Evolutionary conservation across 2,329 filamentous ascomycete genomes (phyloP).

Genomic region (Microsporum audouinii): DNA sequence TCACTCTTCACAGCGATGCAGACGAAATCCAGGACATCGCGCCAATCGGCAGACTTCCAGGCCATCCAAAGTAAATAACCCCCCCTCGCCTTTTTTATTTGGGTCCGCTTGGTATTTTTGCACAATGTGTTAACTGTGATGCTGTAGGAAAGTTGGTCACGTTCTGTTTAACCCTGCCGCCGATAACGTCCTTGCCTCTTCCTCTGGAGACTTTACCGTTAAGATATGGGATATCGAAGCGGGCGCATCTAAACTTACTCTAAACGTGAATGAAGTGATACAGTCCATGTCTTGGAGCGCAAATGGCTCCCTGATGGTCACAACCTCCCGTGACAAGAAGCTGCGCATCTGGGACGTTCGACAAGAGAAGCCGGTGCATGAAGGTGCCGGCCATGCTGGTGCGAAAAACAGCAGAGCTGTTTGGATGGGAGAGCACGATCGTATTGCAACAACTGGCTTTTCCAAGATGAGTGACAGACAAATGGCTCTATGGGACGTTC

Average conservation of each 20-base stretch:
- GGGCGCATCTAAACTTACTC: constrained; percentile 58
- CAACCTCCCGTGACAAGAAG: constrained; percentile 96
- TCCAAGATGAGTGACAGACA: constrained; percentile 97
- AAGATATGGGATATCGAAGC: constrained; percentile 92
- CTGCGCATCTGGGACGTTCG: constrained; percentile 94
- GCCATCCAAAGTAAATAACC: constrained; percentile 63
- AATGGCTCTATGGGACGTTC: constrained; percentile 88
- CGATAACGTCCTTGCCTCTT: constrained; percentile 87
- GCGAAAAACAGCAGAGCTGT: constrained; percentile 96
- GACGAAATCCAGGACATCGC: constrained; percentile 74
- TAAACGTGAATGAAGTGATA: constrained; percentile 84
- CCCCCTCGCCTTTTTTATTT: neutral
- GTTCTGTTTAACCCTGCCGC: constrained; percentile 96
- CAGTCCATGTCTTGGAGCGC: constrained; percentile 95
- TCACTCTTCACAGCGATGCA: constrained; percentile 71
- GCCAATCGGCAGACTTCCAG: constrained; percentile 69
- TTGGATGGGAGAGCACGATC: constrained; percentile 95
- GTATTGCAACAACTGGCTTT: constrained; percentile 92
- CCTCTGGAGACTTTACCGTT: constrained; percentile 86
- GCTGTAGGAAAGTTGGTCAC: constrained; percentile 79
- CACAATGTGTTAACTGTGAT: constrained; percentile 14
- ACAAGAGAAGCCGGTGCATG: constrained; percentile 77
- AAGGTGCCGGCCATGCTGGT: constrained; percentile 73
- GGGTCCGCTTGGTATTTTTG: constrained; percentile 7
- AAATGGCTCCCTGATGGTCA: constrained; percentile 72